Conservation (phyloP, 192 early-diverging fungal genomes). For the Piromyces finnis region DNA sequence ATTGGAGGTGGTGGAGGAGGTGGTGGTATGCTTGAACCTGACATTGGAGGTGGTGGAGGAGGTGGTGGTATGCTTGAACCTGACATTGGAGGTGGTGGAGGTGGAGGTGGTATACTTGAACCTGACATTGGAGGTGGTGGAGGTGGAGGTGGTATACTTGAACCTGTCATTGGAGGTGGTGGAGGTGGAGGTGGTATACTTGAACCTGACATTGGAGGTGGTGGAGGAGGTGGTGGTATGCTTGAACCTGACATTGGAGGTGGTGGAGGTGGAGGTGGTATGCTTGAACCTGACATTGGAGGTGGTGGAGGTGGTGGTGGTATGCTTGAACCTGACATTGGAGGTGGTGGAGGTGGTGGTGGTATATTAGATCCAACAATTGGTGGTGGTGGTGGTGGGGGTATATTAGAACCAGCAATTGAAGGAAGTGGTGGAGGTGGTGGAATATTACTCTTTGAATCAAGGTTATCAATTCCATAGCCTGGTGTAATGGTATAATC, state of each 20-base stretch:
- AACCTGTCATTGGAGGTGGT: not conserved
- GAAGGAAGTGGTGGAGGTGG: not conserved
- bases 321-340: too few relatives aligned
- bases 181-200: not conserved
- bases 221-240: not conserved
- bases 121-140: not conserved
- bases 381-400: not conserved
- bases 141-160: not conserved
- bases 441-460: not conserved
- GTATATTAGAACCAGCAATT: not conserved
- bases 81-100: conserved; percentile 9
- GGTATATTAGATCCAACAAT: not conserved
- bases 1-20: conserved; percentile 5
- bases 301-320: too few relatives aligned
- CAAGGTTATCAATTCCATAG: not conserved
- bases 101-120: conserved; percentile 7
- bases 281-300: too few relatives aligned
- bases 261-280: too few relatives aligned
- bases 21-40: too few relatives aligned
- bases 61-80: not conserved
- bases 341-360: not conserved
- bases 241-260: too few relatives aligned
- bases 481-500: not conserved
- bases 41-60: not conserved
- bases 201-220: not conserved